Percentiles rank a stretch among this genome's conserved stretches.
These are phyloP conservation scores for Auriculariales sp. DNA, from an alignment of 768 basidiomycete genomes.

Conservation along the genomic window DNA sequence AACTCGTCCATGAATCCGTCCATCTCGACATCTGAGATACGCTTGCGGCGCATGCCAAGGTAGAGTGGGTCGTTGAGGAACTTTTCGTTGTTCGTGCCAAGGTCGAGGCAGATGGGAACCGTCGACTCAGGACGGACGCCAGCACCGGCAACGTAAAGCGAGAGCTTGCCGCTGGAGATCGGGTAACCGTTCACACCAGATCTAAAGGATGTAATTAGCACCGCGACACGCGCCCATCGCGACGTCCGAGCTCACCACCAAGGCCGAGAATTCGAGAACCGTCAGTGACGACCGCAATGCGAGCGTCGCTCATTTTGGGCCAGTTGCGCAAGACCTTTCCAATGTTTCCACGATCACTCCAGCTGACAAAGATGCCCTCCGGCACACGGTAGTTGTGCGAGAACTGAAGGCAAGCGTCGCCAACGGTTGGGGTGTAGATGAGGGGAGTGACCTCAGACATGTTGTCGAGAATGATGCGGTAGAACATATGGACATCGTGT, in stretches of 20 bases:
- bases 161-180: constrained; percentile 85
- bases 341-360: constrained; percentile 75
- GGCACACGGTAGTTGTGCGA: constrained; percentile 63
- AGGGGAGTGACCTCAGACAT: constrained; percentile 62
- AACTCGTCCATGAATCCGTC: constrained; percentile 86
- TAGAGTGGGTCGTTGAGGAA: constrained; percentile 81
- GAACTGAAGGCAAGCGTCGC: constrained; percentile 78
- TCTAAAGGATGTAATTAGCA: constrained; percentile 20
- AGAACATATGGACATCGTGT: constrained; percentile 63
- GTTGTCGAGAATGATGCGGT: constrained; percentile 54
- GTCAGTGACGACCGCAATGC: constrained; percentile 87
- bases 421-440: constrained; percentile 87
- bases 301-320: constrained; percentile 58
- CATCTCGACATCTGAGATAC: constrained; percentile 49
- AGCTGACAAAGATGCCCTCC: constrained; percentile 64
- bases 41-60: constrained; percentile 65
- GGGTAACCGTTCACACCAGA: constrained; percentile 73
- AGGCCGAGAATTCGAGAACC: constrained; percentile 26
- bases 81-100: constrained; percentile 75
- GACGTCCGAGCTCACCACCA: constrained; percentile 16
- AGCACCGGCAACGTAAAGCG: constrained; percentile 79
- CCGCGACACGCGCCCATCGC: constrained; percentile 8
- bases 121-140: constrained; percentile 70
- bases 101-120: constrained; percentile 73
- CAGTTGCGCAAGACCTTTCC: constrained; percentile 54